These are phyloP conservation scores for Collybia mongolica DNA, from an alignment of 768 basidiomycete genomes.

Conservation along the genomic window DNA sequence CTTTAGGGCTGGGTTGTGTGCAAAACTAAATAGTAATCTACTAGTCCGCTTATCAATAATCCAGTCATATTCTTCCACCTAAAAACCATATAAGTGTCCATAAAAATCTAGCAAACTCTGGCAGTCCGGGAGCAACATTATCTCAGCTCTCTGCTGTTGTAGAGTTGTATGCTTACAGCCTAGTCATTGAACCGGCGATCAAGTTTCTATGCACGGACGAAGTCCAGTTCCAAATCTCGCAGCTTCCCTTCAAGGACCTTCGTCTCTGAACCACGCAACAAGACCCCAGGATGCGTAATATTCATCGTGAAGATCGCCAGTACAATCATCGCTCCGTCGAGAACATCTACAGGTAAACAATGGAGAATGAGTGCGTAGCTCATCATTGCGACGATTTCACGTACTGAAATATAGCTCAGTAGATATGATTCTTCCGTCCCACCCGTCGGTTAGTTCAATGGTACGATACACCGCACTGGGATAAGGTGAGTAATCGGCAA, in stretches of 20 bases:
- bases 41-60: too few species aligned
- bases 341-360: slow-evolving; percentile 29
- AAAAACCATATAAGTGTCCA: too few species aligned
- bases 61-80: too few species aligned
- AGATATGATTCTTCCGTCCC: slow-evolving; percentile 47
- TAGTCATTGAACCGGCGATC: neutral
- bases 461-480: slow-evolving; percentile 51
- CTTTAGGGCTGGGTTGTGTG: too few species aligned
- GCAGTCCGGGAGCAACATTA: too few species aligned
- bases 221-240: too few species aligned
- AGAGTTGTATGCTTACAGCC: too few species aligned
- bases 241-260: too few species aligned
- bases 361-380: neutral
- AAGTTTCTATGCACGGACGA: neutral
- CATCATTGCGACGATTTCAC: neutral
- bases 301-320: slow-evolving; percentile 42
- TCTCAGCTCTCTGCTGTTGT: too few species aligned
- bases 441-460: slow-evolving; percentile 50
- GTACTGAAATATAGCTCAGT: slow-evolving; percentile 46
- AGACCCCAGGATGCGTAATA: slow-evolving; percentile 39
- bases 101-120: too few species aligned
- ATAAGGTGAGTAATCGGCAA: neutral
- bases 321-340: slow-evolving; percentile 44
- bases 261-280: slow-evolving; percentile 10
- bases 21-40: too few species aligned